A percentile compares a stretch with the other conserved stretches of the same genome.
These are phyloP conservation scores for Claviceps africana DNA, from an alignment of 2,329 filamentous ascomycete species.

Conservation along the genomic window DNA sequence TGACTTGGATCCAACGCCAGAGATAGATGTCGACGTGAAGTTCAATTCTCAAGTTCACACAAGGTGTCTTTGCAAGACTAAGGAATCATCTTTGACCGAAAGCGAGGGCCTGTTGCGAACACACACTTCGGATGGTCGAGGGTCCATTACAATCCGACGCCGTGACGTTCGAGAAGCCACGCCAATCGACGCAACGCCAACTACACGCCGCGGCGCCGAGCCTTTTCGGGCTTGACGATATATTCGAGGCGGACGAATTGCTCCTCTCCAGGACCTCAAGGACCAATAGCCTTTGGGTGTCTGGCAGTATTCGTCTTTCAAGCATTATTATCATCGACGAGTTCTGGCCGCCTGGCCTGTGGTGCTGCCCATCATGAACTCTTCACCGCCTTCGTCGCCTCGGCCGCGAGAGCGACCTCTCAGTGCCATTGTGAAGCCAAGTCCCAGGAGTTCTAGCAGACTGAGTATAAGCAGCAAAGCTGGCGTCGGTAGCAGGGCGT, in stretches of 20 bases:
- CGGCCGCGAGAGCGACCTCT: conserved; percentile 51
- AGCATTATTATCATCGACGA: neutral
- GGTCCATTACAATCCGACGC: neutral
- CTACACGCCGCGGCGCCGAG: conserved; percentile 5
- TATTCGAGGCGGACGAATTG: conserved; percentile 1
- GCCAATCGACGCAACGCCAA: conserved; percentile 1
- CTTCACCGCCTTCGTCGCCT: conserved; percentile 57
- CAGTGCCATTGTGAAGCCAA: conserved; percentile 66
- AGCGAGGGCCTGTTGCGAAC: neutral
- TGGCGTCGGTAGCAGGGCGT: conserved; percentile 63
- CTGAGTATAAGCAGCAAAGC: conserved; percentile 74
- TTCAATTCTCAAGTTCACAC: neutral
- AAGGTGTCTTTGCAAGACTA: neutral
- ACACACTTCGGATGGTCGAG: neutral
- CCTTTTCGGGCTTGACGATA: conserved; percentile 3
- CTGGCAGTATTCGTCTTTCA: neutral
- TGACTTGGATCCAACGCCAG: conserved; percentile 1
- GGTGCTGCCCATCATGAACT: conserved; percentile 37
- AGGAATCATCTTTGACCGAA: neutral
- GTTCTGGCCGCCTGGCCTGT: neutral
- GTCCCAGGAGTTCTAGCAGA: conserved; percentile 64
- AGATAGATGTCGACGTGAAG: neutral
- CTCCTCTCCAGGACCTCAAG: neutral
- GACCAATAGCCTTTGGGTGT: neutral
- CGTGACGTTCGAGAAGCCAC: neutral